Evolutionary conservation across 768 basidiomycete genomes (phyloP).

Genomic region (Suillus subalutaceus): DNA sequence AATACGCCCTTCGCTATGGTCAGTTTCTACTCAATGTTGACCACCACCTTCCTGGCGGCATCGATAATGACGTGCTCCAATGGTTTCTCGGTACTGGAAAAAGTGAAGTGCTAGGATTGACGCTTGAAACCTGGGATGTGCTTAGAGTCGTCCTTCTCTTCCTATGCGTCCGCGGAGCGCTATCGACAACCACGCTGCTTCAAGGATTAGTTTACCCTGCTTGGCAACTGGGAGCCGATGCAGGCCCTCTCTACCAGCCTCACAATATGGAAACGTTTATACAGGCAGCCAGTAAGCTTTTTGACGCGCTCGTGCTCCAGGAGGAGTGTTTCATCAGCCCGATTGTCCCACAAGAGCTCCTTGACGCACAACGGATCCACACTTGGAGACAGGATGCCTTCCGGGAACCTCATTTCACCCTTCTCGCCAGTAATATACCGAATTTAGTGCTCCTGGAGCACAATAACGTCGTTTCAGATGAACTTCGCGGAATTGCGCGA

Average conservation of each 20-base stretch:
- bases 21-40: constrained; percentile 74
- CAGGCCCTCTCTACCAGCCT: constrained; percentile 39
- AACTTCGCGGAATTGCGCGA: constrained; percentile 50
- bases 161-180: constrained; percentile 65
- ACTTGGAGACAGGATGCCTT: constrained; percentile 73
- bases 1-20: constrained; percentile 67
- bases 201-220: constrained; percentile 78
- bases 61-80: constrained; percentile 68
- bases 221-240: constrained; percentile 62
- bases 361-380: constrained; percentile 69
- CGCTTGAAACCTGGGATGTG: constrained; percentile 66
- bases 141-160: constrained; percentile 64
- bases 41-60: constrained; percentile 71
- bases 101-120: constrained; percentile 61
- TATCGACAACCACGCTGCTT: constrained; percentile 73
- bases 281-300: constrained; percentile 64
- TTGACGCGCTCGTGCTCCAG: constrained; percentile 58
- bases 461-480: constrained; percentile 52
- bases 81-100: constrained; percentile 77
- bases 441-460: constrained; percentile 72
- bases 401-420: constrained; percentile 63
- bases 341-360: constrained; percentile 49
- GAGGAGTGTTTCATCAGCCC: constrained; percentile 47
- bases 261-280: constrained; percentile 54
- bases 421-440: constrained; percentile 66